Evolutionary conservation across 768 basidiomycete genomes (phyloP), one percentile per base, ranked within the genome.

Genomic region (Russula virescens): DNA sequence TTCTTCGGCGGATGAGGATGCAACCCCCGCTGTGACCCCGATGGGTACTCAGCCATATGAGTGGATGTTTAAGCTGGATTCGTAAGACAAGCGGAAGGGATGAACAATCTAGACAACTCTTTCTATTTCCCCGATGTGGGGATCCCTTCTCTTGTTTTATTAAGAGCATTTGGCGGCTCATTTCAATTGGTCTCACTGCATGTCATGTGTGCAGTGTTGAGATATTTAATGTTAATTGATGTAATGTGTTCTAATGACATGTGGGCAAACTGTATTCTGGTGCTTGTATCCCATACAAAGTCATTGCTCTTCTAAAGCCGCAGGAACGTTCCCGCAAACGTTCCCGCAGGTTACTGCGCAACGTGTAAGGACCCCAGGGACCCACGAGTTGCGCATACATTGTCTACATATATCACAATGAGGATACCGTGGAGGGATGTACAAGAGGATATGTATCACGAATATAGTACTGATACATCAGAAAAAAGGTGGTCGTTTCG

Each of bases 1-100:
- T 42, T 54, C 60, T 18, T 25, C 59, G 9, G 9, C 47, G 11
- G 19, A 11, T 25, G 21, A 55, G 43, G 43, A 25, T 19, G 21
- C 26, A 23, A 50, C 35, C 13, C 66, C 66, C 13, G 38, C 35
- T n/a, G 53, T 68, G 58, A 68, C 67, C 10, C 61, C 65, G 11
- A 49, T 62, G 13, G 66, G 52, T 48, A 68, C 61, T 28, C 58
- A 23, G 49, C 67, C 67, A 10, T 68, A 68, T 55, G 65, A 60
- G 58, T 68, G 67, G 67, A 66, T 66, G 65, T 68, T 68, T 47
- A 57, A 34, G 28, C 58, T 38, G 6, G 61, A 66, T 55, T 50
- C 53, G 26, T 34, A 18, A 38, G 13, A 16, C 45, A 35, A 38
- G 34, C 9, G n/a, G n/a, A n/a, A n/a, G n/a, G n/a, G n/a, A 19